phyloP scores from a whole-genome alignment of 495 filamentous ascomycete species.

The Rhizodiscina lignyota region DNA sequence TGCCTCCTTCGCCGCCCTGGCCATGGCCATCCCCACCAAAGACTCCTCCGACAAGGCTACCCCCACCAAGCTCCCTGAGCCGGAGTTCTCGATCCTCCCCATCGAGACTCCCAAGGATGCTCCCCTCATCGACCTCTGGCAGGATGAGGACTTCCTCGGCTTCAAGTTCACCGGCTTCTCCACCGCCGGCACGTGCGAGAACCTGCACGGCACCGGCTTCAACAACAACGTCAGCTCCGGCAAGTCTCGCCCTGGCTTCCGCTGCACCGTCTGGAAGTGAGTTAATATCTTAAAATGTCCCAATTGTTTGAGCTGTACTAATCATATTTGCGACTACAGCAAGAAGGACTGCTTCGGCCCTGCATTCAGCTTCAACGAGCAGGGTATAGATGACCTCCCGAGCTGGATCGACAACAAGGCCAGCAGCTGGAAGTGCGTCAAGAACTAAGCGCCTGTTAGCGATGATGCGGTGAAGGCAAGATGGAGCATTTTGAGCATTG shows the following conservation, averaged over 20 bases:
- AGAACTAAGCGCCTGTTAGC: background rate
- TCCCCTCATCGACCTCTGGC: background rate
- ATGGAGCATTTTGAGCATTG: too few species aligned
- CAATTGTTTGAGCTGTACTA: background rate
- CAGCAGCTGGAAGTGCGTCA: background rate
- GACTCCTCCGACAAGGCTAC: background rate
- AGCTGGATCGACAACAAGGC: background rate
- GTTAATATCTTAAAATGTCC: too few species aligned
- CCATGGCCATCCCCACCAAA: slow-evolving; percentile 11
- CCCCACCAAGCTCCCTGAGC: too few species aligned
- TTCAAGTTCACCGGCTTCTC: background rate
- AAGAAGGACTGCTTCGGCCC: background rate
- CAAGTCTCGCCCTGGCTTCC: background rate
- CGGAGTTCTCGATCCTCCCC: too few species aligned
- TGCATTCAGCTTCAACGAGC: background rate
- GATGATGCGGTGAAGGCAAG: too few species aligned
- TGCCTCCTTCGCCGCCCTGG: slow-evolving; percentile 19
- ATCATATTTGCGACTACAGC: background rate
- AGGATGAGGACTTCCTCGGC: background rate
- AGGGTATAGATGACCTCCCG: background rate
- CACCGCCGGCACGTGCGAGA: background rate
- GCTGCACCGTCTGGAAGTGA: background rate
- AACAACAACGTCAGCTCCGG: background rate
- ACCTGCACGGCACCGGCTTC: background rate
- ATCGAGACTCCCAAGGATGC: too few species aligned